These are phyloP conservation scores for Solanum lycopersicoides DNA, from an alignment of 257 asterid species.

Conservation along the genomic window DNA sequence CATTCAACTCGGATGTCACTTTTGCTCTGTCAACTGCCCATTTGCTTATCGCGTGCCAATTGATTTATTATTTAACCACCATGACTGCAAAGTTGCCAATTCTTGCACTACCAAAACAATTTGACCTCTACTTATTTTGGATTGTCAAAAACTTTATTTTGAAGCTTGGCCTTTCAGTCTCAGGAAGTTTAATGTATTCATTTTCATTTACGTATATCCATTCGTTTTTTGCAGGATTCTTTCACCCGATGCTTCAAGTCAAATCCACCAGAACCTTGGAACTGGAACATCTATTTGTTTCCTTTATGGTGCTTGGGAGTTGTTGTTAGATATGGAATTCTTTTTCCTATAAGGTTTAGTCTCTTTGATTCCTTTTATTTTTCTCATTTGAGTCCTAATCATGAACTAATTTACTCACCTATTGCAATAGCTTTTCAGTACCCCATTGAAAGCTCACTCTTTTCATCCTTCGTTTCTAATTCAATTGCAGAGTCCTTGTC, in stretches of 20 bases:
- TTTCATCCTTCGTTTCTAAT: background rate
- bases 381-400: background rate
- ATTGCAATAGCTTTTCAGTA: background rate
- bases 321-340: constrained; percentile 71
- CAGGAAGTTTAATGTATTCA: background rate
- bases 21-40: background rate
- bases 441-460: background rate
- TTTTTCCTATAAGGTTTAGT: constrained; percentile 73
- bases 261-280: constrained; percentile 96
- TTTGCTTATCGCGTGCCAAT: background rate
- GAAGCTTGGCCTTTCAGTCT: background rate
- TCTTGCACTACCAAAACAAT: background rate
- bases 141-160: background rate
- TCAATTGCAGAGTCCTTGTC: constrained; percentile 66
- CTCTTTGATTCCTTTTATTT: background rate
- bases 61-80: background rate
- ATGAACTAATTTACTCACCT: background rate
- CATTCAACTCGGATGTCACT: background rate
- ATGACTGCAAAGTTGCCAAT: background rate
- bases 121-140: background rate
- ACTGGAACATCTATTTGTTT: constrained; percentile 85
- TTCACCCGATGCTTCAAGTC: constrained; percentile 98
- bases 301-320: constrained; percentile 98
- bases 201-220: background rate
- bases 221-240: constrained; percentile 51